phyloP scores from a whole-genome alignment of 495 filamentous ascomycete species.

The Xylaria nigripes region DNA sequence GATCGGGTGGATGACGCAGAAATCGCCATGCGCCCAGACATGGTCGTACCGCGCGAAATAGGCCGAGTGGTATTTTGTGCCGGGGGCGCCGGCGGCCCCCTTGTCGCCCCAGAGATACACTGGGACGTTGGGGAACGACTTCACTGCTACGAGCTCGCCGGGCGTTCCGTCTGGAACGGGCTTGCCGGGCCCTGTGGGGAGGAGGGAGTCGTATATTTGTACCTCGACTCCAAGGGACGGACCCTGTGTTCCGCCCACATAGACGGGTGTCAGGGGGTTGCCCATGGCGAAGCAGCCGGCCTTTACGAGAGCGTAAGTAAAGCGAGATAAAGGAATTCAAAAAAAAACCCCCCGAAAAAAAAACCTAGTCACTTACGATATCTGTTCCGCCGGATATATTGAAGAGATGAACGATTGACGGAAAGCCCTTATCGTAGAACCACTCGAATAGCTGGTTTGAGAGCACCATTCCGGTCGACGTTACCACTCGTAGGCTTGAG shows the following conservation, averaged over 20 bases:
- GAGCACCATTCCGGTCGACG: conserved; percentile 71
- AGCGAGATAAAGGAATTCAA: not conserved
- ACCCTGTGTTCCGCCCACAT: conserved; percentile 63
- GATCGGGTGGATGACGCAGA: conserved; percentile 58
- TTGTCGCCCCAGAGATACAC: conserved; percentile 61
- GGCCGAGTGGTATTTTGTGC: conserved; percentile 53
- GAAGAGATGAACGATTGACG: conserved; percentile 49
- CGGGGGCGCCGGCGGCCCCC: conserved; percentile 33
- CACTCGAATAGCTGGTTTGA: conserved; percentile 65
- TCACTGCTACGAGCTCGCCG: conserved; percentile 64
- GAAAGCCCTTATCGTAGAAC: conserved; percentile 78
- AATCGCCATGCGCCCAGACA: conserved; percentile 79
- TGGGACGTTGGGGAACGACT: conserved; percentile 66
- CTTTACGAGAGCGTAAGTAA: conserved; percentile 15
- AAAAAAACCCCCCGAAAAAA: too few species aligned
- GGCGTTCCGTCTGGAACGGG: conserved; percentile 52
- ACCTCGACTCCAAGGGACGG: conserved; percentile 55
- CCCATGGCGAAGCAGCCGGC: conserved; percentile 60
- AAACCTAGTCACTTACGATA: conserved; percentile 49
- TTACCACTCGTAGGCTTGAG: conserved; percentile 48
- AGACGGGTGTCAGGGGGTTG: conserved; percentile 63
- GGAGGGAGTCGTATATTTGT: conserved; percentile 59
- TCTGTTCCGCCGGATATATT: conserved; percentile 78
- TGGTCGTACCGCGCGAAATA: conserved; percentile 67
- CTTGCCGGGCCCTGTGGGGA: conserved; percentile 43